phyloP scores from a whole-genome alignment of 257 asterid species.

The Echium plantagineum region DNA sequence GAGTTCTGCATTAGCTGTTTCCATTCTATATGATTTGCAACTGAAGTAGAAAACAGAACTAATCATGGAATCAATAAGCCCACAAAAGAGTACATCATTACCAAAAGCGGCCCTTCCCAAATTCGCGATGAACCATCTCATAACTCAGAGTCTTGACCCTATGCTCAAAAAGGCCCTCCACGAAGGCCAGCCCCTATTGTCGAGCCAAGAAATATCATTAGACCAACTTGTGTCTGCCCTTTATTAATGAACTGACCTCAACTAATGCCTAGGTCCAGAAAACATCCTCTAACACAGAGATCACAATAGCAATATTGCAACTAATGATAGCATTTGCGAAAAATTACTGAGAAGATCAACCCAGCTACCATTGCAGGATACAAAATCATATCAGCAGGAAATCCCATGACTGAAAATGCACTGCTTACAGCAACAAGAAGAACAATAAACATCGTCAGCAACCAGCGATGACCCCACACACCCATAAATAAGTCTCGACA shows the following conservation, averaged over 20 bases:
- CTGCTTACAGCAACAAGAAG: constrained; percentile 42
- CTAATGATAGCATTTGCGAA: constrained; percentile 66
- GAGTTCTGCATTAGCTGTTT: constrained; percentile 40
- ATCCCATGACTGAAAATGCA: constrained; percentile 54
- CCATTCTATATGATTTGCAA: constrained; percentile 73
- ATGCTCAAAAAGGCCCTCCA: constrained; percentile 88
- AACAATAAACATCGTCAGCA: constrained; percentile 51
- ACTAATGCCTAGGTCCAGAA: constrained; percentile 71
- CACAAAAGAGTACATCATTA: constrained; percentile 69
- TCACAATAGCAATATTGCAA: constrained; percentile 68
- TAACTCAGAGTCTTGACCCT: constrained; percentile 83
- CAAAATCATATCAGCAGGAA: constrained; percentile 57
- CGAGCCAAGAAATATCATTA: constrained; percentile 76
- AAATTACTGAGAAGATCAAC: constrained; percentile 49
- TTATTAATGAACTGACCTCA: constrained; percentile 60
- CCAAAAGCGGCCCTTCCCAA: constrained; percentile 97
- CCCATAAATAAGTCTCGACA: constrained; percentile 62
- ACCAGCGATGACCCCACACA: constrained; percentile 43
- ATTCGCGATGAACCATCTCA: constrained; percentile 82
- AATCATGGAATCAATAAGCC: constrained; percentile 83
- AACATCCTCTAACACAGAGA: constrained; percentile 82
- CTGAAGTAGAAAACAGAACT: constrained; percentile 86
- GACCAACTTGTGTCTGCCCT: constrained; percentile 90
- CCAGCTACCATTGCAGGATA: constrained; percentile 81
- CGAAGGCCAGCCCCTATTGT: constrained; percentile 80